Conservation (phyloP, 75 land plant genomes). For the Cunninghamia lanceolata region DNA sequence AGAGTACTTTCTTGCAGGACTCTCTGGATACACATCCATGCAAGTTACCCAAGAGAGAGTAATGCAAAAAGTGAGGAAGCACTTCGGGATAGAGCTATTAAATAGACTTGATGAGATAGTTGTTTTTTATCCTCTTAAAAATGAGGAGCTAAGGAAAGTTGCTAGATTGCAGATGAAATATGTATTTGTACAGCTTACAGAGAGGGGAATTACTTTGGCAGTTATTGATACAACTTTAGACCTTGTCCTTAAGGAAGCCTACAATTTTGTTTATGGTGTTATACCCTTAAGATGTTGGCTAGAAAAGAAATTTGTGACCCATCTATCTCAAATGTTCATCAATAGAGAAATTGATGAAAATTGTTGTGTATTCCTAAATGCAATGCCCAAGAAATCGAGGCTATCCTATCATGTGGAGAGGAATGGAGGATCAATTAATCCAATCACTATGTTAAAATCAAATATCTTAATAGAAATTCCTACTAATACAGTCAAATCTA, state of each 20-base stretch:
- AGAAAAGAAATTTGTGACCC: conserved; percentile 91
- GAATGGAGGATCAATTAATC: conserved; percentile 84
- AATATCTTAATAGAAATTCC: conserved; percentile 86
- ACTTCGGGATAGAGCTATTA: too few relatives aligned
- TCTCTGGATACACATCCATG: too few relatives aligned
- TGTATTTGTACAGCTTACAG: conserved; percentile 80
- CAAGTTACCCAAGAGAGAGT: too few relatives aligned
- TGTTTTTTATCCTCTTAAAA: conserved; percentile 90
- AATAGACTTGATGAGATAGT: too few relatives aligned
- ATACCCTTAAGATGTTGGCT: conserved; percentile 92
- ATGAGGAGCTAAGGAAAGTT: conserved; percentile 81
- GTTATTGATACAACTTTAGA: conserved; percentile 90
- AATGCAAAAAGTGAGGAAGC: too few relatives aligned
- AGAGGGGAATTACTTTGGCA: conserved; percentile 88
- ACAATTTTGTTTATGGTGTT: conserved; percentile 95
- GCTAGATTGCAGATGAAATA: conserved; percentile 90
- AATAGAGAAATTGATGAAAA: conserved; percentile 89
- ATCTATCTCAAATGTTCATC: conserved; percentile 84
- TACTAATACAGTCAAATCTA: too few relatives aligned
- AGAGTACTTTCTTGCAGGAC: too few relatives aligned
- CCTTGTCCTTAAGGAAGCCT: conserved; percentile 67
- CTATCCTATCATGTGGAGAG: conserved; percentile 63
- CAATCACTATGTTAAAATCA: conserved; percentile 62
- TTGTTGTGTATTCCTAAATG: conserved; percentile 87
- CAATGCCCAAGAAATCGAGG: conserved; percentile 27